Evolutionary conservation across 2,329 filamentous ascomycete species (phyloP).

Genomic region (Ophiostoma tasmaniense): DNA sequence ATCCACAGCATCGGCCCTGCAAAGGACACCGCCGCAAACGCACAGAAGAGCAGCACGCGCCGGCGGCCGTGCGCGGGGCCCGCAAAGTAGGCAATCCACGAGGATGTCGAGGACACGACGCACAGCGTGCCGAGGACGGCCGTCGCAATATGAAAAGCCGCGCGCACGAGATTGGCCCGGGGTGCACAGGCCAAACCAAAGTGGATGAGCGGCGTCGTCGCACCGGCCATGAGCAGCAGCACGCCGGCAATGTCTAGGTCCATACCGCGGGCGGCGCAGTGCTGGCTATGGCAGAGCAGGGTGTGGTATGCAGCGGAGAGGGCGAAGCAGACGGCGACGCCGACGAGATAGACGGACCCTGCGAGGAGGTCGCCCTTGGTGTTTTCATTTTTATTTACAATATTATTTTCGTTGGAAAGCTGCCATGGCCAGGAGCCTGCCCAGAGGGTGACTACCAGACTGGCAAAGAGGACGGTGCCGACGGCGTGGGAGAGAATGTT

Average conservation of each 20-base stretch:
- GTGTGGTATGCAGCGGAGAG: conserved; percentile 46
- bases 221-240: conserved; percentile 53
- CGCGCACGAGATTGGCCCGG: conserved; percentile 14
- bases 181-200: conserved; percentile 37
- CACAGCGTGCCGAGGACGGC: not conserved
- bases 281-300: conserved; percentile 45
- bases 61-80: conserved; percentile 22
- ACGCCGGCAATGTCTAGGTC: conserved; percentile 55
- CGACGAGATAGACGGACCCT: conserved; percentile 32
- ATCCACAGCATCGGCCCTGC: conserved; percentile 35
- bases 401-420: not conserved
- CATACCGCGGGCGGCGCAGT: conserved; percentile 43
- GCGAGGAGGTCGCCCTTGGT: conserved; percentile 8
- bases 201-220: conserved; percentile 50
- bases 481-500: not conserved
- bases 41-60: conserved; percentile 34
- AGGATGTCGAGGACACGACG: not conserved
- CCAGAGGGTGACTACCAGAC: not conserved
- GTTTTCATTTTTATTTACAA: not conserved
- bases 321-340: conserved; percentile 37
- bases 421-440: not conserved
- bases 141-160: not conserved
- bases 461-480: not conserved
- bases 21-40: conserved; percentile 33
- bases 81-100: not conserved